Evolutionary conservation across 1,139 yeast species (phyloP).

Genomic region (Meyerozyma elateridarum): DNA sequence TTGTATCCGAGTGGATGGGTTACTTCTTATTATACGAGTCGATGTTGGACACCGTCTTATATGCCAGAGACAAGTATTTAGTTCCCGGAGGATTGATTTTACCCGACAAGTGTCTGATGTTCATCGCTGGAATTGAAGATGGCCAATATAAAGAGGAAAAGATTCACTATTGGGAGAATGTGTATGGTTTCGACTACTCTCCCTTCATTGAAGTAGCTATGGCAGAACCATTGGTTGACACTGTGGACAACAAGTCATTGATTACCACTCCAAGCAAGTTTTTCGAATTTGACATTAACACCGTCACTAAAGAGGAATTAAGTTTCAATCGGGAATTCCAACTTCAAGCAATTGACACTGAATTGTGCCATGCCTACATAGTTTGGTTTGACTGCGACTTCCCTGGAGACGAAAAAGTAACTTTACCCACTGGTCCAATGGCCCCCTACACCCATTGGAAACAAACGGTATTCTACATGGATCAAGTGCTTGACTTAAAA

Average conservation of each 20-base stretch:
- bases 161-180: conserved; percentile 93
- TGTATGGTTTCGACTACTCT: conserved; percentile 92
- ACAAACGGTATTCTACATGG: conserved; percentile 90
- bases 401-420: conserved; percentile 61
- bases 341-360: conserved; percentile 71
- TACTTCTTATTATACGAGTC: conserved; percentile 93
- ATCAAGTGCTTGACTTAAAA: conserved; percentile 73
- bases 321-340: conserved; percentile 67
- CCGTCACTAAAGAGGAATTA: conserved; percentile 77
- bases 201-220: conserved; percentile 69
- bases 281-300: conserved; percentile 83
- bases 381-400: conserved; percentile 95
- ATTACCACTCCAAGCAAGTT: conserved; percentile 71
- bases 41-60: conserved; percentile 94
- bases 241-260: conserved; percentile 73
- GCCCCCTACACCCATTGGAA: conserved; percentile 91
- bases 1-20: conserved; percentile 99
- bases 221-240: conserved; percentile 93
- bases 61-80: conserved; percentile 90
- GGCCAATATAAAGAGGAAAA: conserved; percentile 91
- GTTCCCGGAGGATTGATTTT: conserved; percentile 84
- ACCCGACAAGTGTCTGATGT: conserved; percentile 92
- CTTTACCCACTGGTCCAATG: conserved; percentile 79
- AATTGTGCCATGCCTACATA: conserved; percentile 80
- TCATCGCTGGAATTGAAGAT: conserved; percentile 92